Evolutionary conservation across 1,284 basidiomycete species (phyloP).

Genomic region (Butyriboletus appendiculatus): DNA sequence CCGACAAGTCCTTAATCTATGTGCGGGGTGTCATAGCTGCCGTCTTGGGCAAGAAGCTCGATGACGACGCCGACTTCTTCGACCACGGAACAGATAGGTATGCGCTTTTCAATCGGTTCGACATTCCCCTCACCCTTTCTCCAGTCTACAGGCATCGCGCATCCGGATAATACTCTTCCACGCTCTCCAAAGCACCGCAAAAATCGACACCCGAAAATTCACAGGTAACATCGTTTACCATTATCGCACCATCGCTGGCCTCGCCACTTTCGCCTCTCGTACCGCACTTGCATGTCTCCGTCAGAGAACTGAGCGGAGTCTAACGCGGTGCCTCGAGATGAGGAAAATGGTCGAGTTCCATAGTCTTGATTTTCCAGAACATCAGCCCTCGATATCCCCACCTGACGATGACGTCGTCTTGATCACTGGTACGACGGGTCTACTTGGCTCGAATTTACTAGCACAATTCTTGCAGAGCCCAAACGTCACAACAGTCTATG

Average conservation of each 20-base stretch:
- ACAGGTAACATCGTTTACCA: slow-evolving; percentile 37
- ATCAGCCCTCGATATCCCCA: slow-evolving; percentile 2
- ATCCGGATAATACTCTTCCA: slow-evolving; percentile 42
- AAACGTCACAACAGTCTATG: slow-evolving; percentile 23
- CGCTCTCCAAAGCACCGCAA: slow-evolving; percentile 28
- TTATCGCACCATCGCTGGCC: slow-evolving; percentile 34
- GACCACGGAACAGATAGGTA: slow-evolving; percentile 17
- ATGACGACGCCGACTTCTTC: slow-evolving; percentile 13
- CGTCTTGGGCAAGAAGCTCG: slow-evolving; percentile 14
- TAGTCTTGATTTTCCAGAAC: slow-evolving; percentile 12
- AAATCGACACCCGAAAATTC: slow-evolving; percentile 13
- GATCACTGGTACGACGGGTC: slow-evolving; percentile 32
- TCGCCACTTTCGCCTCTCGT: slow-evolving; percentile 23
- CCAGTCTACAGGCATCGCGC: slow-evolving; percentile 42
- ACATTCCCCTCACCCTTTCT: neutral
- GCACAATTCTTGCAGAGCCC: slow-evolving; percentile 9
- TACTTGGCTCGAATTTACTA: slow-evolving; percentile 26
- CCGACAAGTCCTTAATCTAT: slow-evolving; percentile 12
- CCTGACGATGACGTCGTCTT: slow-evolving; percentile 20
- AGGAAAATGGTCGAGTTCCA: slow-evolving; percentile 6
- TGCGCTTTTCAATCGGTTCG: neutral
- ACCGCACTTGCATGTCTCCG: slow-evolving; percentile 11
- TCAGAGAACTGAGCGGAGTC: slow-evolving; percentile 10
- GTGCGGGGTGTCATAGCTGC: slow-evolving; percentile 12
- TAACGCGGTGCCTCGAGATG: slow-evolving; percentile 20